A percentile compares a stretch with the other conserved stretches of the same genome.
Evolutionary conservation across 2,329 filamentous ascomycete genomes (phyloP).

Genomic region (Domatiomyces globalis): DNA sequence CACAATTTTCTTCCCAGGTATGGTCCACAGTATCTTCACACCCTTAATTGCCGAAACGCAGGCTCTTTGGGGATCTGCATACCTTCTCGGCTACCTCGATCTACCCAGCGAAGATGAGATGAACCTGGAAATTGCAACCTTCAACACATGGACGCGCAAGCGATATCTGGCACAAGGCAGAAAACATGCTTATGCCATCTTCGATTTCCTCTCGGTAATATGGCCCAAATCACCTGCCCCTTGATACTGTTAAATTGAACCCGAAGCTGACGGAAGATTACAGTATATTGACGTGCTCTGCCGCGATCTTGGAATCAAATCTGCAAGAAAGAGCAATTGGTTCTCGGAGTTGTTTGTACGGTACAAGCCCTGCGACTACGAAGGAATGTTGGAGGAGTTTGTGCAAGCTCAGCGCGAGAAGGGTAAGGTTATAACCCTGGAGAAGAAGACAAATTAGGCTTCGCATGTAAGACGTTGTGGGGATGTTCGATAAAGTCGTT

Average conservation of each 20-base stretch:
- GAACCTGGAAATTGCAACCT: conserved; percentile 22
- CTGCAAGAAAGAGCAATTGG: conserved; percentile 20
- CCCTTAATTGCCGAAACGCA: conserved; percentile 21
- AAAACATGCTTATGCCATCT: conserved; percentile 22
- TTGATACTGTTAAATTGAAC: background rate
- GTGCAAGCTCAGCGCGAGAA: conserved; percentile 22
- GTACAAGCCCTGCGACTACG: conserved; percentile 20
- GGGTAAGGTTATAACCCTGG: background rate
- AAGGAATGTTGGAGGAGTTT: conserved; percentile 22
- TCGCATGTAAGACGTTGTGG: background rate
- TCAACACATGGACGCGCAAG: conserved; percentile 23
- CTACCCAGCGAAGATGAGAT: conserved; percentile 18
- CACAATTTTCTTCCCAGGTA: conserved; percentile 22
- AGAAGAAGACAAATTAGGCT: background rate
- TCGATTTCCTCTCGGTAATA: conserved; percentile 22
- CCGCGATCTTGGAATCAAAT: conserved; percentile 20
- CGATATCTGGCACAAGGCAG: conserved; percentile 22
- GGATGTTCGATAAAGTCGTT: no score
- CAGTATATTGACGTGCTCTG: conserved; percentile 19
- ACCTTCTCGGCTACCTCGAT: conserved; percentile 18
- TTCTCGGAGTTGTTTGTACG: conserved; percentile 21
- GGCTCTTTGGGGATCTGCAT: conserved; percentile 22
- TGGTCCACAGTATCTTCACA: conserved; percentile 21
- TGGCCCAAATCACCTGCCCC: background rate
- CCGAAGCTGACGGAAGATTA: conserved; percentile 17